A percentile compares a stretch with the other conserved stretches of the same genome.
Evolutionary conservation across 345 rosid genomes (phyloP).

Genomic region (Bruguiera parviflora): DNA sequence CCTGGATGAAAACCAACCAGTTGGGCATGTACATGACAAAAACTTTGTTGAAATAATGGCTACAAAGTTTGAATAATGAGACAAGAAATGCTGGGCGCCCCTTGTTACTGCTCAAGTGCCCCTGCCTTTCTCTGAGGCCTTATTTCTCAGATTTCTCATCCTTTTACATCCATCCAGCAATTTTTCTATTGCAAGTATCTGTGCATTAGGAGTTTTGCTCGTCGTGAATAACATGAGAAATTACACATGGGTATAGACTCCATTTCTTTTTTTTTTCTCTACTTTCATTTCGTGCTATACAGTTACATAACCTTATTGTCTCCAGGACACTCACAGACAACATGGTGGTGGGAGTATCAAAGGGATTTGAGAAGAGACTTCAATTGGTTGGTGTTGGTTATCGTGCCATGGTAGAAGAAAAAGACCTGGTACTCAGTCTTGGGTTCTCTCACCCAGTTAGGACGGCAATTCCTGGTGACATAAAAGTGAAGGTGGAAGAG

Average conservation of each 20-base stretch:
- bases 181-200: too few species aligned
- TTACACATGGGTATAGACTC: background rate
- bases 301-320: too few species aligned
- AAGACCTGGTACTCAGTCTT: slow-evolving; percentile 68
- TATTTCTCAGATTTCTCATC: too few species aligned
- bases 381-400: slow-evolving; percentile 88
- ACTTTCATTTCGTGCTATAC: background rate
- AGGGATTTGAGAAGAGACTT: slow-evolving; percentile 94
- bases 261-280: background rate
- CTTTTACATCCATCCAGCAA: too few species aligned
- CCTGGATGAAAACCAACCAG: background rate
- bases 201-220: too few species aligned
- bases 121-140: too few species aligned
- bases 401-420: slow-evolving; percentile 79
- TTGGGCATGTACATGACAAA: too few species aligned
- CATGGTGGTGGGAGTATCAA: slow-evolving; percentile 94
- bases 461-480: slow-evolving; percentile 69
- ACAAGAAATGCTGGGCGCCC: background rate
- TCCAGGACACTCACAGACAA: slow-evolving; percentile 86
- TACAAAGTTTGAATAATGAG: too few species aligned
- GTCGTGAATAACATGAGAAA: background rate
- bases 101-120: background rate
- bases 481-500: slow-evolving; percentile 82
- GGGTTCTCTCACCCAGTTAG: slow-evolving; percentile 94
- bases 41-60: too few species aligned